Evolutionary conservation across 1,139 yeast species (phyloP), one percentile per base, ranked within the genome.

Genomic region (Scheffersomyces insectosa): DNA sequence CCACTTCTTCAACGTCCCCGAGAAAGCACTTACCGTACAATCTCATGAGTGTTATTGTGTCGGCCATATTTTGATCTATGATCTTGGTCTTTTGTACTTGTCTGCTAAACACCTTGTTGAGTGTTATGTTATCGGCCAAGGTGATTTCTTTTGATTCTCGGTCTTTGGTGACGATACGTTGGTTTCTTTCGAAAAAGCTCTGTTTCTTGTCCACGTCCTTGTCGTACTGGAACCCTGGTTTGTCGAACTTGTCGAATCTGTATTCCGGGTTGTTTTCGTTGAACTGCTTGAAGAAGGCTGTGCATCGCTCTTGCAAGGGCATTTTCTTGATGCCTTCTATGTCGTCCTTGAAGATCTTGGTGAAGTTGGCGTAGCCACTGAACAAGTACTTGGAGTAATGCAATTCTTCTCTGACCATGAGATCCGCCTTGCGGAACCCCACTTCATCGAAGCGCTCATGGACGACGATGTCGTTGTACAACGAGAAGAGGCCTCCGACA

Each of bases 21-120:
- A 68, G 37, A 48, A 67, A 74, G 46, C 78, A 74, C 43, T 66
- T 63, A 3, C 72, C 72, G 44, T 59, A 73, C 2, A 70, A 42
- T 35, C 79, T 44, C 43, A 69, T 38, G 3, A 71, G 28, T 0
- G 71, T 58, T 23, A 59, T 52, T 2, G 65, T 50, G 49, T 74
- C 79, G 1, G 73, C 75, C 75, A 74, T 70, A 14, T 52, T 47
- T 25, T 59, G 63, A 28, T 66, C 68, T 1, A 59, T 52, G 0
- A 39, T 29, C 14, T 43, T 35, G 3, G 68, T 59, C 5, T 47
- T 48, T 7, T 38, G 32, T 6, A 66, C 48, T 9, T 47, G 45
- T 10, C 45, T 36, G n/a, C 47, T 39, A 46, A 50, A 68, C 35
- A 48, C 36, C 0, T 43, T 42, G 16, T 61, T 52, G 12, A 66